These are phyloP conservation scores for Durusdinium trenchii DNA, from an alignment of 73 alveolate genomes.

Conservation along the genomic window DNA sequence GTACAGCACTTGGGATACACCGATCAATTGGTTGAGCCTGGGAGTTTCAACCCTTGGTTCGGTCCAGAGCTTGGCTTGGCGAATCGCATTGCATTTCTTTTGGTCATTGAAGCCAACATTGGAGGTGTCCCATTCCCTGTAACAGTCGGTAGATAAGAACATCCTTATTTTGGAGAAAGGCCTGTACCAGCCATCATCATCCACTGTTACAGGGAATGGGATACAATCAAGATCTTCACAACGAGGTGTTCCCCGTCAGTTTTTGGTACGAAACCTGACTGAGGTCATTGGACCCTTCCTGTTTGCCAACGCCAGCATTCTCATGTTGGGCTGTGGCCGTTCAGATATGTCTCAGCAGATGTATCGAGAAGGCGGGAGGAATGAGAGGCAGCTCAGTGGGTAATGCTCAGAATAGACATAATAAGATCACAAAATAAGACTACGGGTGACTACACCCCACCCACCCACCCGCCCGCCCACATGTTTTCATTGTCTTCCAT, in stretches of 20 bases:
- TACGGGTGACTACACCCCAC: no score
- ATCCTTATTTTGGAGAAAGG: no score
- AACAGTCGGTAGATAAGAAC: no score
- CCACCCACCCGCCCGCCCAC: no score
- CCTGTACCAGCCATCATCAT: no score
- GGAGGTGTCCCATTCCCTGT: no score
- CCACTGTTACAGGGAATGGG: no score
- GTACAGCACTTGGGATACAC: conserved; percentile 78
- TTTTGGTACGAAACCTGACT: not conserved
- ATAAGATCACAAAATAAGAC: no score
- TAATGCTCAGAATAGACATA: not conserved
- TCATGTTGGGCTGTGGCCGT: conserved; percentile 80
- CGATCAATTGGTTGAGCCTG: not conserved
- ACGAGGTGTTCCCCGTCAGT: no score
- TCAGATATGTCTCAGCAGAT: conserved; percentile 86
- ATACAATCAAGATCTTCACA: no score
- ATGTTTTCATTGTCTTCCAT: not conserved
- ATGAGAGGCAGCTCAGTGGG: not conserved
- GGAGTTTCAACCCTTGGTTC: conserved; percentile 1
- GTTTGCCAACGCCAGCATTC: not conserved
- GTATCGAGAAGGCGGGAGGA: conserved; percentile 64
- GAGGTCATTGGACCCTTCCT: conserved; percentile 56
- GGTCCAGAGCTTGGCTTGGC: not conserved
- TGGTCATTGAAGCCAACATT: no score
- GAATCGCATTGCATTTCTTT: no score